Percentiles rank a stretch among this genome's conserved stretches.
phyloP scores from a whole-genome alignment of 1,139 yeast genomes.

The Suhomyces panamericanus region DNA sequence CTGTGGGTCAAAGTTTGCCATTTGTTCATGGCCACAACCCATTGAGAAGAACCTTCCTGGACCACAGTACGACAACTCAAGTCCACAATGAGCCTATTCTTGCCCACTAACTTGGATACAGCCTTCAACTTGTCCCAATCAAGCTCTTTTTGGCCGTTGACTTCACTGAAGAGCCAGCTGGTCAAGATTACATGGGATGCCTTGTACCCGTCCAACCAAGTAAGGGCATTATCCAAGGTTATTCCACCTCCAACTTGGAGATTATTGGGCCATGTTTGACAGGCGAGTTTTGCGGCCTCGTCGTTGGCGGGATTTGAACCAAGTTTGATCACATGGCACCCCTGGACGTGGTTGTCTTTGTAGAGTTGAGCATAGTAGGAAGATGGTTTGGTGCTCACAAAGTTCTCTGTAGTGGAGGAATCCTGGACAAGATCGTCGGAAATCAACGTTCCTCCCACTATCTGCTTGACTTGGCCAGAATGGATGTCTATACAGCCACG shows the following conservation, averaged over 20 bases:
- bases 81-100: constrained; percentile 76
- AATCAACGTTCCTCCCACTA: constrained; percentile 87
- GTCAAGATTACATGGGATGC: constrained; percentile 91
- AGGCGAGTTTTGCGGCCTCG: constrained; percentile 75
- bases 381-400: constrained; percentile 75
- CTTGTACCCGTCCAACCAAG: constrained; percentile 63
- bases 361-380: constrained; percentile 77
- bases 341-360: constrained; percentile 52
- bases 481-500: constrained; percentile 96
- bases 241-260: constrained; percentile 96
- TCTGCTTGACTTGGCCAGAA: constrained; percentile 92
- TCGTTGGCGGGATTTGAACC: constrained; percentile 79
- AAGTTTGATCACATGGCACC: constrained; percentile 91
- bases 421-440: constrained; percentile 43
- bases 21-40: constrained; percentile 96
- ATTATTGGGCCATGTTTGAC: constrained; percentile 67
- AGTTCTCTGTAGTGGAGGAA: constrained; percentile 63
- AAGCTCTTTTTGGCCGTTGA: constrained; percentile 41
- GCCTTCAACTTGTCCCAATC: constrained; percentile 52
- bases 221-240: constrained; percentile 63
- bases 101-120: constrained; percentile 58
- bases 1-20: constrained; percentile 89
- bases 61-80: constrained; percentile 71
- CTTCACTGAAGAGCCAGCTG: constrained; percentile 76
- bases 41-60: constrained; percentile 33